Percentiles rank a stretch among this genome's conserved stretches.
Conservation (phyloP, 179 eudicot genomes). For the Spinacia oleracea region DNA sequence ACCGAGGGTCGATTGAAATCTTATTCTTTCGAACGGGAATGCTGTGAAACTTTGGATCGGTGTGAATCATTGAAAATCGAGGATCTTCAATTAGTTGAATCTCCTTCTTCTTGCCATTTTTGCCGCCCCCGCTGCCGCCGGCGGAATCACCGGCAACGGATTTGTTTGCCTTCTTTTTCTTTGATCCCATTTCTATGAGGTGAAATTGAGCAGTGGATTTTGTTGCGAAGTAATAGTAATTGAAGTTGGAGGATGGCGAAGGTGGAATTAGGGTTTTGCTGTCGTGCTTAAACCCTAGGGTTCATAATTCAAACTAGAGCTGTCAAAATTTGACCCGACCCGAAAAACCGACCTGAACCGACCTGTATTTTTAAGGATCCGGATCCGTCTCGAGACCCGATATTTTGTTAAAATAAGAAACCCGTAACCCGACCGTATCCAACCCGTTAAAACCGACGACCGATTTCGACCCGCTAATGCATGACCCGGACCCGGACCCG, state of each 20-base stretch:
- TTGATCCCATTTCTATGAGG: conserved; percentile 20
- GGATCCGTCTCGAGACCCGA: too few relatives aligned
- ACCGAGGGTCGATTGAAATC: conserved; percentile 69
- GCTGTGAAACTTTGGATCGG: conserved; percentile 77
- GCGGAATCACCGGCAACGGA: conserved; percentile 14
- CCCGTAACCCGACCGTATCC: too few relatives aligned
- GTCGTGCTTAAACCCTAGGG: conserved; percentile 18
- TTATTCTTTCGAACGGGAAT: conserved; percentile 57
- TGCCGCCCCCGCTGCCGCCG: conserved; percentile 2
- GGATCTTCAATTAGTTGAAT: conserved; percentile 47
- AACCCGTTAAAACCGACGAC: too few relatives aligned
- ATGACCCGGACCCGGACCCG: too few relatives aligned
- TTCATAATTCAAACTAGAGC: too few relatives aligned
- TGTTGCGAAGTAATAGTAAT: neutral
- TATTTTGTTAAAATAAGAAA: too few relatives aligned
- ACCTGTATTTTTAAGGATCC: too few relatives aligned
- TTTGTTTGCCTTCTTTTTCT: conserved; percentile 22
- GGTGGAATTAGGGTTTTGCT: conserved; percentile 7
- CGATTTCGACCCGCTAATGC: too few relatives aligned
- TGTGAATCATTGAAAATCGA: conserved; percentile 60
- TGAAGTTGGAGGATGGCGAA: neutral
- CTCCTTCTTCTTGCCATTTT: neutral
- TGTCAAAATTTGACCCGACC: too few relatives aligned
- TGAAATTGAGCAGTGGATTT: neutral
- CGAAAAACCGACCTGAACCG: too few relatives aligned